Evolutionary conservation across 129 eudicot species (phyloP).

Genomic region (Saposhnikovia divaricata): DNA sequence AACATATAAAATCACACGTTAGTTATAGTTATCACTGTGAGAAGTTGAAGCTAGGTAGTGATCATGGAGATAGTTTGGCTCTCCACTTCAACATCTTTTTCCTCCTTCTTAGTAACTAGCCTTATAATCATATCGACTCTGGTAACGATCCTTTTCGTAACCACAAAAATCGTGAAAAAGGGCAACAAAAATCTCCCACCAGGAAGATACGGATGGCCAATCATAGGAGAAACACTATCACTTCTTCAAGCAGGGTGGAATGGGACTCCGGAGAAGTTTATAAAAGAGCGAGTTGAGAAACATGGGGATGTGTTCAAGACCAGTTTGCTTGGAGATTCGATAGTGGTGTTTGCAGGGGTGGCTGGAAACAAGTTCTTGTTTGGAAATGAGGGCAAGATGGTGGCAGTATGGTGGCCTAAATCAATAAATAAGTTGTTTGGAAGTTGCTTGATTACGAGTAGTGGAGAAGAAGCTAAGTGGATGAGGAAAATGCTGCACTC

Average conservation of each 20-base stretch:
- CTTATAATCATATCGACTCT: neutral
- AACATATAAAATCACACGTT: too few species aligned
- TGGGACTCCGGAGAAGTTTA: slow-evolving; percentile 25
- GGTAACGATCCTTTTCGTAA: neutral
- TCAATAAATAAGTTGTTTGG: slow-evolving; percentile 29
- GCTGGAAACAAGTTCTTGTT: slow-evolving; percentile 38
- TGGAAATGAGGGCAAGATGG: slow-evolving; percentile 33
- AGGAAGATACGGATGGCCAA: slow-evolving; percentile 38
- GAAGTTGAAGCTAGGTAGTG: neutral
- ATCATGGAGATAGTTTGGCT: neutral
- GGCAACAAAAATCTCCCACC: slow-evolving; percentile 23
- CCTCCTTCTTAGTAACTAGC: neutral
- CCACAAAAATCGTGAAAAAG: neutral
- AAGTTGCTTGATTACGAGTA: slow-evolving; percentile 4
- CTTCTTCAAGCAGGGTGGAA: slow-evolving; percentile 18
- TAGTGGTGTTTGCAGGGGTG: slow-evolving; percentile 29
- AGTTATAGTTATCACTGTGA: neutral
- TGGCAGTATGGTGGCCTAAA: slow-evolving; percentile 35
- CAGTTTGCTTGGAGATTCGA: slow-evolving; percentile 21
- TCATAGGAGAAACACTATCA: slow-evolving; percentile 28
- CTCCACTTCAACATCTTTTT: neutral
- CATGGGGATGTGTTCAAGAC: slow-evolving; percentile 25
- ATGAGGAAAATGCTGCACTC: slow-evolving; percentile 30
- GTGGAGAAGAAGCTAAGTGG: slow-evolving; percentile 26
- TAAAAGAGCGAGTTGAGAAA: slow-evolving; percentile 22